Conservation (phyloP, 345 rosid species). For the Theobroma cacao region DNA sequence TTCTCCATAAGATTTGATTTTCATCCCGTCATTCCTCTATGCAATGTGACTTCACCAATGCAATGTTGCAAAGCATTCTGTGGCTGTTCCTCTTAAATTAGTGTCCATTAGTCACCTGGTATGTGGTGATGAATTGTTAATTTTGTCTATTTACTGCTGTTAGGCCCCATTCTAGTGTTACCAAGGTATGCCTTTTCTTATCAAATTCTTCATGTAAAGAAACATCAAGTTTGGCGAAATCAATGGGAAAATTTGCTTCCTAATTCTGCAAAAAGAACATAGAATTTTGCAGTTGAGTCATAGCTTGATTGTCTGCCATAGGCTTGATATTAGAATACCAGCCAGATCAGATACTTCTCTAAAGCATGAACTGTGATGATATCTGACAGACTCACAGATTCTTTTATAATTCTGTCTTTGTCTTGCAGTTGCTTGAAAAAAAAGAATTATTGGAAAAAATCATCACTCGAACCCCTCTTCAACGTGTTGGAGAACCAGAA, state of each 20-base stretch:
- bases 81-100: background rate
- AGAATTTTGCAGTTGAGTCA: background rate
- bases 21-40: background rate
- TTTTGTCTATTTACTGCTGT: too few relatives aligned
- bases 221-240: background rate
- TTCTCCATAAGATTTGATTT: background rate
- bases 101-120: too few relatives aligned
- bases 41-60: background rate
- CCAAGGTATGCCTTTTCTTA: background rate
- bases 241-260: background rate
- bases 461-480: conserved; percentile 64
- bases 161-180: too few relatives aligned
- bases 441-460: conserved; percentile 43
- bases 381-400: background rate
- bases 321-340: too few relatives aligned
- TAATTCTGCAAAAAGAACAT: background rate
- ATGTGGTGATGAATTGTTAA: too few relatives aligned
- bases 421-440: conserved; percentile 49
- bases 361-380: background rate
- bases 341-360: background rate
- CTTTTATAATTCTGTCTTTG: background rate
- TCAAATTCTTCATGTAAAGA: background rate
- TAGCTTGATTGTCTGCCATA: too few relatives aligned
- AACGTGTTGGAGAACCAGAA: conserved; percentile 73
- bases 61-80: background rate